Evolutionary conservation across 345 rosid species (phyloP), one percentile per base, ranked within the genome.

Genomic region (Citrus maxima): DNA sequence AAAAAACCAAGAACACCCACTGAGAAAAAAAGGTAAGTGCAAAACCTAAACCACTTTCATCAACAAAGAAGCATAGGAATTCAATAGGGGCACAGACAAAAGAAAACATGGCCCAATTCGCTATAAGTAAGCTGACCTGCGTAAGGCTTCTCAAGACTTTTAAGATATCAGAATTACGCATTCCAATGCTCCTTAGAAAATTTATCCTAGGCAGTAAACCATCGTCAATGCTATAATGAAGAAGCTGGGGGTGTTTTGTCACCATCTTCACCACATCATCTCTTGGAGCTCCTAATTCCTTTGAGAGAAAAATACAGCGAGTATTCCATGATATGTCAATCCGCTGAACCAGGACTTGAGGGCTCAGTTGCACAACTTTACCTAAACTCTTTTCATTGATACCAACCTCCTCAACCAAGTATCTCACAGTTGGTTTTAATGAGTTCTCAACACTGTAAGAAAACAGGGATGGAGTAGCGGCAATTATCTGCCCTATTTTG

Each of bases 91-190:
- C 3, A 69, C 16, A 28, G 37, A 58, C 42, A 19, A 61, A 58
- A 14, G 55, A 42, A 6, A 35, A 55, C 62, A 18, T 60, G 38
- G 38, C 51, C 32, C 42, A 63, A 67, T 51, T 6, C 10, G 21
- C 51, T 70, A 55, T 24, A 46, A 66, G 73, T 25, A 78, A 85
- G 70, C 78, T 81, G 64, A 94, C 99, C 97, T 96, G 99, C 22
- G 99, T 85, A 78, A 96, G 97, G 85, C 94, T 91, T 42, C 98
- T 96, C 85, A 92, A 90, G 88, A 96, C 93, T 89, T 96, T 96
- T 86, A 96, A 77, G 81, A 94, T 94, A 72, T 94, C 98, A 64
- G 95, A 79, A 82, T 93, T 80, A 77, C 76, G 46, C 98, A 96
- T 89, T 61, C 99, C 98, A 34, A 92, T 94, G 79, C 94, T 96